Base-by-base conservation (phyloP, 2,329 filamentous ascomycete species). In the Sarocladium strictum region DNA sequence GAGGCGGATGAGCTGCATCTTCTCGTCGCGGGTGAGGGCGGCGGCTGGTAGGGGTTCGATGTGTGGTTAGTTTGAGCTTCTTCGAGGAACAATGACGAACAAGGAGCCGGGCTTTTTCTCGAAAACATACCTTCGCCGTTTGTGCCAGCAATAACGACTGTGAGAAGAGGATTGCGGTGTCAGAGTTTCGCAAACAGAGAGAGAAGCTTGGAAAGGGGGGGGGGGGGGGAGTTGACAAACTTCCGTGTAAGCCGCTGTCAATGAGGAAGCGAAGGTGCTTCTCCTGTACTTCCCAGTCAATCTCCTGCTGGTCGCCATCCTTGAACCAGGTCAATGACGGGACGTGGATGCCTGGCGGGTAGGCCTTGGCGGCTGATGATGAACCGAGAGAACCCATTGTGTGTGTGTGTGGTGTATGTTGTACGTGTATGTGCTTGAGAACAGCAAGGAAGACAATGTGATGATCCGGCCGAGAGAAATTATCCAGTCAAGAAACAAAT, bases 61-160 rank as follows among this genome's bases (percentile, higher is more conserved):
- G n/a, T n/a, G n/a, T n/a, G n/a, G n/a, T n/a, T n/a, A n/a, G n/a
- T n/a, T n/a, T n/a, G n/a, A n/a, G n/a, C n/a, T n/a, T n/a, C n/a
- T n/a, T n/a, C n/a, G n/a, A n/a, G n/a, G n/a, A n/a, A n/a, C n/a
- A n/a, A n/a, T n/a, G n/a, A n/a, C n/a, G n/a, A n/a, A n/a, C n/a
- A n/a, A n/a, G n/a, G n/a, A n/a, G n/a, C n/a, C n/a, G n/a, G n/a
- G n/a, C n/a, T n/a, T n/a, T n/a, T n/a, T n/a, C n/a, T n/a, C n/a
- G n/a, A n/a, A n/a, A n/a, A n/a, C n/a, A n/a, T n/a, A n/a, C n/a
- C n/a, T 69, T 90, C 86, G 61, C 87, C 86, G 61, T 89, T 90
- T 59, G 84, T 87, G 52, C 86, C 87, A 64, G 87, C 85, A 40
- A 84, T 82, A 45, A 87, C 83, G 56, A 90, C 69, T 65, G 51